Base-by-base conservation (phyloP, 1,284 basidiomycete genomes). In the Meira nashicola region DNA sequence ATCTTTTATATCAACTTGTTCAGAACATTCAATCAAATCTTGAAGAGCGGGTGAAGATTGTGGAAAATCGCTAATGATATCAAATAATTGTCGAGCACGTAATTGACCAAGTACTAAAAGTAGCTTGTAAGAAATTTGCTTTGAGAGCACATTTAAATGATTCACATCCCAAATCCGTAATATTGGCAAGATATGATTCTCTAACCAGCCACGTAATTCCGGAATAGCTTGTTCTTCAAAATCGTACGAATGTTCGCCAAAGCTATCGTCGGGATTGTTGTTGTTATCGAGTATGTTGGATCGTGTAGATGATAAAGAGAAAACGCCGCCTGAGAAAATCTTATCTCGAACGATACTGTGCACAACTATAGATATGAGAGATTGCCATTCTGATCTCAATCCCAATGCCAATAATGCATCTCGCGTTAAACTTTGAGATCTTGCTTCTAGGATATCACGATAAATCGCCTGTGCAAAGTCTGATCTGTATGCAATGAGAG, bases 11-110 rank as follows among this genome's bases (percentile, higher is more conserved):
- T 63, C 64, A 4, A 67, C 66, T 37, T 57, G 63, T 8, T 63
- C 56, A 4, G 64, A 59, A 55, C 81, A 37, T 64, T 89, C 88
- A 79, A 86, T 88, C 33, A 98, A 82, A 77, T 98, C 95, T 59
- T 89, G 83, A n/a, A 98, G 80, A 0, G 92, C 92, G 1, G 87
- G 85, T 62, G 82, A 82, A 0, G 93, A 95, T 59, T 92, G 89
- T 0, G 95, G 93, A 68, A 86, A 95, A 70, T 92, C 89, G 50
- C 94, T 86, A 59, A 98, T 93, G 59, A 98, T 94, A 66, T 95
- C 91, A 72, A 95, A 97, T 17, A 98, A 87, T 79, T 97, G 74
- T 12, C 53, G 57, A 0, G 71, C 60, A 3, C 74, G 69, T 2
- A 55, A 55, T 23, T 59, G 46, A 38, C 69, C 68, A 7, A 75